phyloP scores from a whole-genome alignment of 2,329 filamentous ascomycete species.

The Xylariaceae sp. region DNA sequence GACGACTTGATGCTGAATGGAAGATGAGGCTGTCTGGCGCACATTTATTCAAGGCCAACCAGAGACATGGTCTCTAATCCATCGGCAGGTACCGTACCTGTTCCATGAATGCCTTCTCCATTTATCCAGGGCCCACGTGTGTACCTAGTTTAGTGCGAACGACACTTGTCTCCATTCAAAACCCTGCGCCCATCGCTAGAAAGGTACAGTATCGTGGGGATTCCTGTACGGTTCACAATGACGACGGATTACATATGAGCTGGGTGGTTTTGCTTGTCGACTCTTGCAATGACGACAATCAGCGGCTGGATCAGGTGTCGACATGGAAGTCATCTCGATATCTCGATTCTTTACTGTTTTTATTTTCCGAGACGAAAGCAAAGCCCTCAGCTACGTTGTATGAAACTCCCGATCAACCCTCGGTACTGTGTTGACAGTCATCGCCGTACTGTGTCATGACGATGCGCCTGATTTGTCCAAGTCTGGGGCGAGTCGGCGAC shows the following conservation, averaged over 20 bases:
- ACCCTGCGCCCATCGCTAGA: constrained; percentile 9
- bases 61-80: not conserved
- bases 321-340: not conserved
- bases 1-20: too few species aligned
- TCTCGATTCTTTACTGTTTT: not conserved
- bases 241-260: too few species aligned
- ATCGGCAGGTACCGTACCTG: not conserved
- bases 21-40: not conserved
- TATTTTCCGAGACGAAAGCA: too few species aligned
- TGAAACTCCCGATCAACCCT: not conserved
- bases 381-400: not conserved
- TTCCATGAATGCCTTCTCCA: constrained; percentile 6
- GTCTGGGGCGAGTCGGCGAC: constrained; percentile 3
- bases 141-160: constrained; percentile 6
- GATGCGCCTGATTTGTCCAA: not conserved
- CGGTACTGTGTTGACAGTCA: not conserved
- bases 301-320: not conserved
- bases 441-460: not conserved
- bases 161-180: constrained; percentile 33
- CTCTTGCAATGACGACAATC: too few species aligned
- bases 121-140: constrained; percentile 26
- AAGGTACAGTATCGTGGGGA: not conserved
- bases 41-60: not conserved
- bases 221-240: too few species aligned
- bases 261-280: too few species aligned